Evolutionary conservation across 2,329 filamentous ascomycete species (phyloP), one percentile per base, ranked within the genome.

Genomic region (Pseudopyrenochaeta lycopersici): DNA sequence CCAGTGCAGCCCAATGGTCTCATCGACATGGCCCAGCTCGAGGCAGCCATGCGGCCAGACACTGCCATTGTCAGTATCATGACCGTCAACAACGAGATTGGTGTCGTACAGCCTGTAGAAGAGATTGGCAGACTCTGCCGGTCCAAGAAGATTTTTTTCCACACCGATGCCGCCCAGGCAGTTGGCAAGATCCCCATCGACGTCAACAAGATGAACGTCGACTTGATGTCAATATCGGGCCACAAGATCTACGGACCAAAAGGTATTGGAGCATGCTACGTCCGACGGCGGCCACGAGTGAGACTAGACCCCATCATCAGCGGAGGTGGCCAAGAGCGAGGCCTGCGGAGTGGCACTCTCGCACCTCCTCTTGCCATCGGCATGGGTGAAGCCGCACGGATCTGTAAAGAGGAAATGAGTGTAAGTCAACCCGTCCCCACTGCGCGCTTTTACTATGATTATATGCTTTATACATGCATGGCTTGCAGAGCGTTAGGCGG

Each of bases 211-310:
- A 94, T 97, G 92, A 96, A 97, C 77, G 89, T 99, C 62, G 95
- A 99, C 74, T 81, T 99, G 72, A 97, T 99, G 94, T 98, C 94
- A 27, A 97, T 99, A 56, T 98, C 95, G 7, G 93, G 91, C 27
- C 95, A 99, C 81, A 99, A 99, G 80, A 96, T 99, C 49, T 99
- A 99, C 74, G 95, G 95, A 21, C 95, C 95, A 48, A 99, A 97
- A 82, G 95, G 95, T 30, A 91, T 99, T 52, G 95, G 95, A 54
- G 95, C 95, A 53, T 99, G 95, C 80, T 99, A 94, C 72, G 91
- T 99, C 43, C 90, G 95, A 70, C 87, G 95, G 80, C 86, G 95
- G 52, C 95, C 95, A 1, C 88, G 94, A 75, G 95, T 99, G 64
- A 91, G 95, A 77, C 81, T 99, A 52, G 95, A 99, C 54, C 95